Evolutionary conservation across 2,329 filamentous ascomycete species (phyloP), one percentile per base, ranked within the genome.

Genomic region (Thelonectria rubi): DNA sequence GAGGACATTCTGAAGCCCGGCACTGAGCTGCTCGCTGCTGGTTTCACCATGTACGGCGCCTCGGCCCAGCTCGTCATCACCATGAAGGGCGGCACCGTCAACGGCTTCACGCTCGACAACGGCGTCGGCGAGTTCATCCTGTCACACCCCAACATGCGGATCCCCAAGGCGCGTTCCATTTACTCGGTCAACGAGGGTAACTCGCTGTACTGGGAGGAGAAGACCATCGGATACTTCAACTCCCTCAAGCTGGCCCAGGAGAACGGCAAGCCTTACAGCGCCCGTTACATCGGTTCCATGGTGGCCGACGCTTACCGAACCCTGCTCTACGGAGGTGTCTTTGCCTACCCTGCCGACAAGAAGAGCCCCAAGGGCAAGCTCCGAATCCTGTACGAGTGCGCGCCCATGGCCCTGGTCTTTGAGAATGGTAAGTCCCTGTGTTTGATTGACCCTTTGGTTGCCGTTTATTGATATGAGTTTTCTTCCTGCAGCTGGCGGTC

Each of bases 11-110:
- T 98, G 62, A 89, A 89, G 78, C 91, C 95, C 1, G 95, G 95
- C 58, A 94, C 91, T 2, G 94, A 97, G 79, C 87, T 98, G 68
- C 87, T 98, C 18, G 94, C 95, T 37, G 90, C 92, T 20, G 95
- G 95, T n/a, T 99, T 99, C 86, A 99, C 95, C 79, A 99, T 99
- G 95, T 99, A 99, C 81, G 95, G 95, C 75, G 95, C 95, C 70
- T 97, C 94, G 3, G 89, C 95, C 4, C 94, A 98, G 82, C 86
- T 99, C 47, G 95, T 99, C 73, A 91, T 99, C 75, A 99, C 95
- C 70, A 97, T 98, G 93, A 92, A 91, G 80, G 92, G 89, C 69
- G 92, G 94, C 66, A 86, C 81, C 64, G 95, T 99, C 79, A 97
- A 98, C 80, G 95, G 95, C 73, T 99, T 99, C 85, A 99, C 95